Evolutionary conservation across 192 early-diverging fungal species (phyloP).

Genomic region (Backusella tuberculispora): DNA sequence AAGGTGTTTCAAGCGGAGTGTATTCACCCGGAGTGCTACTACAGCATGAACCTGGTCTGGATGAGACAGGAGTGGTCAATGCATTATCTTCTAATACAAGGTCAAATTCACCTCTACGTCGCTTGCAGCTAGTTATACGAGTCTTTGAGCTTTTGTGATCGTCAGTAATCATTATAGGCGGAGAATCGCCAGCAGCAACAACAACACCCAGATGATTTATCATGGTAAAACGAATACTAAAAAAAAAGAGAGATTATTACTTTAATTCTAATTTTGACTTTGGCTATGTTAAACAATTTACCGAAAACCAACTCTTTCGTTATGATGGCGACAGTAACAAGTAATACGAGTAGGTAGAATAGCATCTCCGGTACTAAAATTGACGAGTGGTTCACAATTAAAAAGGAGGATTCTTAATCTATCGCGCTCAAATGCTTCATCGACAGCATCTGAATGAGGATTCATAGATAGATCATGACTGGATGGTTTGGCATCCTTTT

Average conservation of each 20-base stretch:
- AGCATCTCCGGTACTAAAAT: conserved; percentile 87
- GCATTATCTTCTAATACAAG: conserved; percentile 7
- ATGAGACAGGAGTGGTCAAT: background rate
- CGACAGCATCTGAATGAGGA: conserved; percentile 18
- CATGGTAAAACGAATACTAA: conserved; percentile 76
- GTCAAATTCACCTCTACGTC: conserved; percentile 40
- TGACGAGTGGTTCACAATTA: conserved; percentile 84
- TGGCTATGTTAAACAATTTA: conserved; percentile 3
- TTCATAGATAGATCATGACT: conserved; percentile 18
- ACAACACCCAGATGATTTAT: conserved; percentile 64
- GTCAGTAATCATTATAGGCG: conserved; percentile 96
- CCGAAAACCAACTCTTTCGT: conserved; percentile 92
- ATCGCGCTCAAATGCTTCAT: conserved; percentile 64
- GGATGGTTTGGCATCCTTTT: conserved; percentile 55
- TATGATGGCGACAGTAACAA: conserved; percentile 96
- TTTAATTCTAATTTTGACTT: background rate
- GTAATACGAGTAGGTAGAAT: conserved; percentile 92
- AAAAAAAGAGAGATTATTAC: background rate
- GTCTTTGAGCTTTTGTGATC: conserved; percentile 89
- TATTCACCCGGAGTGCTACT: background rate
- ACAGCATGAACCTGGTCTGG: background rate
- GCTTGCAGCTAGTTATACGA: conserved; percentile 29
- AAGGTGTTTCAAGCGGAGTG: background rate
- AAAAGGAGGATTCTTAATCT: conserved; percentile 81
- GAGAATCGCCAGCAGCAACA: conserved; percentile 84